Percentiles rank a stretch among this genome's conserved stretches.
Conservation (phyloP, 2,329 filamentous ascomycete species). For the Fulvia fulva region DNA sequence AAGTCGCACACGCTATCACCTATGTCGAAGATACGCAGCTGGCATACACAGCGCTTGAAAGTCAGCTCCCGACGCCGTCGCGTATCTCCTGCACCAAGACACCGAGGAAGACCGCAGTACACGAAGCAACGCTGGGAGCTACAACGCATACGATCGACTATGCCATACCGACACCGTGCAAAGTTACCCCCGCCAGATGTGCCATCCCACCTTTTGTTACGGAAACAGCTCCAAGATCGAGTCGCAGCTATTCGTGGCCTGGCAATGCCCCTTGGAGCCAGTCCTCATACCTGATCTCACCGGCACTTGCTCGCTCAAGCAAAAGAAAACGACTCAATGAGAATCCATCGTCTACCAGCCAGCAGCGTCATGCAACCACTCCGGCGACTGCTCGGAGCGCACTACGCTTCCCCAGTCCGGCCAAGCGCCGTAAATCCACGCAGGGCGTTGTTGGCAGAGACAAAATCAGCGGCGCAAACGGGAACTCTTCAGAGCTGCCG, state of each 20-base stretch:
- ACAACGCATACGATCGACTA: not conserved
- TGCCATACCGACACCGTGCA: not conserved
- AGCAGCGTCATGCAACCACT: not conserved
- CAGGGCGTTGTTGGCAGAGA: not conserved
- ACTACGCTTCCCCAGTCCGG: not conserved
- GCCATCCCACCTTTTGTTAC: not conserved
- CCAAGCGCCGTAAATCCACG: not conserved
- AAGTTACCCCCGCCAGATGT: not conserved
- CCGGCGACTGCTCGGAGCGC: not conserved
- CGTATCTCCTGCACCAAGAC: not conserved
- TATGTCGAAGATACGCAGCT: slow-evolving; percentile 44
- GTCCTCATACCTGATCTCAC: slow-evolving; percentile 27
- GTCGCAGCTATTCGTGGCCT: not conserved
- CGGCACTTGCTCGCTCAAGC: slow-evolving; percentile 8
- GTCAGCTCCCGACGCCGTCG: slow-evolving; percentile 32
- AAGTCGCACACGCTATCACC: not conserved
- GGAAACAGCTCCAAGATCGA: not conserved
- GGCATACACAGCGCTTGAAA: slow-evolving; percentile 39
- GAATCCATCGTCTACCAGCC: not conserved
- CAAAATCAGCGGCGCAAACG: slow-evolving; percentile 8
- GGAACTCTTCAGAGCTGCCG: slow-evolving; percentile 32
- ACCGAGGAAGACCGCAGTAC: slow-evolving; percentile 1
- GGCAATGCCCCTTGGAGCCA: slow-evolving; percentile 1
- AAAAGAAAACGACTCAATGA: not conserved
- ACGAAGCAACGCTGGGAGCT: not conserved